Conservation (phyloP, 495 filamentous ascomycete genomes). For the Hypomontagnella monticulosa region DNA sequence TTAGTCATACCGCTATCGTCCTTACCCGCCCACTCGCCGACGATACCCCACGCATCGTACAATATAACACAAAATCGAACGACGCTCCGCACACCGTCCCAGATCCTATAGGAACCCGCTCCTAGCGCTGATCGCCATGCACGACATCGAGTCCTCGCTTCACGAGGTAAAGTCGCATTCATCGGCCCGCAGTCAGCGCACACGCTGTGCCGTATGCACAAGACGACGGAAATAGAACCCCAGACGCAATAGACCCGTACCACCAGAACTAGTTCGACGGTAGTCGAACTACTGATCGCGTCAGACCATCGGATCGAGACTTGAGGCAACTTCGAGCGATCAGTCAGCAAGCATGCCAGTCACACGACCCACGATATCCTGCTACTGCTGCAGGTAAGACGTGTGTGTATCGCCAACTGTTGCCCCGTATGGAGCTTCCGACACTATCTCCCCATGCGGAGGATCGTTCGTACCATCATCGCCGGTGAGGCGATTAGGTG, state of each 20-base stretch:
- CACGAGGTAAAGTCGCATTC: background rate
- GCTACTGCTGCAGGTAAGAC: background rate
- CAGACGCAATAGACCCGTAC: background rate
- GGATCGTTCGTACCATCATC: slow-evolving; percentile 5
- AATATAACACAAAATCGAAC: slow-evolving; percentile 13
- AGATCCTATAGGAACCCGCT: slow-evolving; percentile 6
- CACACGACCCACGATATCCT: background rate
- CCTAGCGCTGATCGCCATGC: slow-evolving; percentile 14
- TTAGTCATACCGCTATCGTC: slow-evolving; percentile 10
- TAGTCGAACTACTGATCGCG: too few species aligned
- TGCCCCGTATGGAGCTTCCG: too few species aligned
- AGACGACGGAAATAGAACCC: background rate
- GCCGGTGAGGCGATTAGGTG: slow-evolving; percentile 25
- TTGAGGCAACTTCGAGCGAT: background rate
- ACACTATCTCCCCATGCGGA: too few species aligned
- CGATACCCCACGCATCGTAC: slow-evolving; percentile 22
- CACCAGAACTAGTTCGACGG: too few species aligned
- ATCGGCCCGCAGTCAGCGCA: slow-evolving; percentile 19
- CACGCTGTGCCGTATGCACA: too few species aligned
- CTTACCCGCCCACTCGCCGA: slow-evolving; percentile 3
- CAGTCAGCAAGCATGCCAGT: too few species aligned
- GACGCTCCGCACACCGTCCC: slow-evolving; percentile 6
- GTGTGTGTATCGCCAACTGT: background rate
- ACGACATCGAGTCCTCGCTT: slow-evolving; percentile 34
- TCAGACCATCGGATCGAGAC: too few species aligned